Percentiles rank a stretch among this genome's conserved stretches.
These are phyloP conservation scores for Penicillium malachiteum DNA, from an alignment of 495 filamentous ascomycete genomes.

Conservation along the genomic window DNA sequence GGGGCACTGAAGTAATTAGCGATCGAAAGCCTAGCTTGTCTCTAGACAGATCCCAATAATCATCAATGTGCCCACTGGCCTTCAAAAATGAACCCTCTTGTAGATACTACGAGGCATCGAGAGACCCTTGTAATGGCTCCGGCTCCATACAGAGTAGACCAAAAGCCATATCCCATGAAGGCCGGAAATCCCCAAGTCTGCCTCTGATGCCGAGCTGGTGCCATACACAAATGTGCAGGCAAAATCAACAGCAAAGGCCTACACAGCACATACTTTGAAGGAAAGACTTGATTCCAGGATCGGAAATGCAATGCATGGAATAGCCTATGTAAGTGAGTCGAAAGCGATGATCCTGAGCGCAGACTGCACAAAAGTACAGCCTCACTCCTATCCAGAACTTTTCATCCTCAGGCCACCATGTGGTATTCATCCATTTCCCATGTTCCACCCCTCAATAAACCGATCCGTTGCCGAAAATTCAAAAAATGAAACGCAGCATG, in stretches of 20 bases:
- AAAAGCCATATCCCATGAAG: no score
- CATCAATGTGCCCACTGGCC: no score
- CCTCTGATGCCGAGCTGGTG: no score
- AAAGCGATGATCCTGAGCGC: slow-evolving; percentile 23
- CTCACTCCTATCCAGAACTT: slow-evolving; percentile 20
- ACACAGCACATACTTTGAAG: slow-evolving; percentile 1
- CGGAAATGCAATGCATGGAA: slow-evolving; percentile 34
- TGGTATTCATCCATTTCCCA: slow-evolving; percentile 25
- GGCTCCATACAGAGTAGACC: no score
- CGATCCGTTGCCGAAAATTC: slow-evolving; percentile 33
- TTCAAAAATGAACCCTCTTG: no score
- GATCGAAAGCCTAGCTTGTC: no score
- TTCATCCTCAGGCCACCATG: slow-evolving; percentile 29
- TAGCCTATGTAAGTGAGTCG: slow-evolving; percentile 30
- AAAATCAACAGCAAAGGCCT: background rate
- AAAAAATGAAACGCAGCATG: slow-evolving; percentile 32
- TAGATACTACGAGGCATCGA: no score
- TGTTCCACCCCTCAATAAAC: slow-evolving; percentile 23
- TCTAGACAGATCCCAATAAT: no score
- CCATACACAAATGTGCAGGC: no score
- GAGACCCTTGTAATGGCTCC: no score
- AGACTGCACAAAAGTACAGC: slow-evolving; percentile 12
- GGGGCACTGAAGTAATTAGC: no score
- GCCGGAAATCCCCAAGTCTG: no score
- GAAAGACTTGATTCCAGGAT: slow-evolving; percentile 26